Evolutionary conservation across 331 rosid genomes (phyloP).

Genomic region (Malus hybrid): DNA sequence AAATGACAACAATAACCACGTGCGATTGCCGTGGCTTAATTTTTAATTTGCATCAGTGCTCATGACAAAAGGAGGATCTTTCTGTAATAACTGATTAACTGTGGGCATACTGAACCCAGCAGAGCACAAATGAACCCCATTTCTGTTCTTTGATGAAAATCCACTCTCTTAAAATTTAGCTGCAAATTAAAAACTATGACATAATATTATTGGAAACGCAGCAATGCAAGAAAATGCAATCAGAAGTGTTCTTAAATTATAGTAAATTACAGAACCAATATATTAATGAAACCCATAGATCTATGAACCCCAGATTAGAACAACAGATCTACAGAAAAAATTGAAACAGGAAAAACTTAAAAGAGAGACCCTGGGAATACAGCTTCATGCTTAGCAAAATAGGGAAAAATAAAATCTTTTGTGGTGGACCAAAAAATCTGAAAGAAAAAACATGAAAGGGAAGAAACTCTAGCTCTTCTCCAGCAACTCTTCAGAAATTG

Average conservation of each 20-base stretch:
- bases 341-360: background rate
- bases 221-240: background rate
- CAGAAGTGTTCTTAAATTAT: background rate
- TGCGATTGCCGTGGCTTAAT: background rate
- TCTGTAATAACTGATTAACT: background rate
- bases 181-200: background rate
- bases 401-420: background rate
- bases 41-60: background rate
- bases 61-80: background rate
- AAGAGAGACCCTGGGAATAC: background rate
- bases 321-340: conserved; percentile 1
- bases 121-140: background rate
- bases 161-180: background rate
- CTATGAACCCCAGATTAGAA: background rate
- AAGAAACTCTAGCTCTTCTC: background rate
- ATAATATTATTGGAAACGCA: background rate
- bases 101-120: background rate
- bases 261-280: background rate
- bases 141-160: background rate
- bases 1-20: conserved; percentile 4
- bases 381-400: background rate
- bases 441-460: background rate
- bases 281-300: background rate
- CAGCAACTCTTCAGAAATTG: background rate
- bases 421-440: background rate